Conservation (phyloP, 805 yeast species). For the Saturnispora besseyi region DNA sequence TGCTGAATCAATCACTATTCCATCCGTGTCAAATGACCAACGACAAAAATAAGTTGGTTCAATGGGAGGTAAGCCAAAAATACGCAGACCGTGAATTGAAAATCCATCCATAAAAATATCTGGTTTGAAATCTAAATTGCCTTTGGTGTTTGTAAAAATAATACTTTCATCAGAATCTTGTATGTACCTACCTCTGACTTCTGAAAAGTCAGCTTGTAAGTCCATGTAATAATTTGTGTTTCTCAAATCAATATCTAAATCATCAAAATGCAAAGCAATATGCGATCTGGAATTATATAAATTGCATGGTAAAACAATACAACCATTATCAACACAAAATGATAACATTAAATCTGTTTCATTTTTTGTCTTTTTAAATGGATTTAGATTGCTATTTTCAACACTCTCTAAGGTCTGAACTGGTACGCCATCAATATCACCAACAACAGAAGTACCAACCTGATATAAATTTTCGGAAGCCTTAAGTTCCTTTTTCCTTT, state of each 20-base stretch:
- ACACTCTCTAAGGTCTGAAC: slow-evolving; percentile 5
- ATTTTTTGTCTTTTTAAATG: slow-evolving; percentile 40
- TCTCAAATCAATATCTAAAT: slow-evolving; percentile 69
- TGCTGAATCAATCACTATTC: slow-evolving; percentile 42
- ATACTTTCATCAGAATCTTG: slow-evolving; percentile 19
- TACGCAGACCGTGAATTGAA: slow-evolving; percentile 74
- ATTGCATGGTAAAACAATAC: slow-evolving; percentile 62
- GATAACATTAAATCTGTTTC: slow-evolving; percentile 73
- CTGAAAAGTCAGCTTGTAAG: slow-evolving; percentile 63
- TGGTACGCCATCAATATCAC: slow-evolving; percentile 10
- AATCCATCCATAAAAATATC: slow-evolving; percentile 52
- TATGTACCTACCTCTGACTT: slow-evolving; percentile 34
- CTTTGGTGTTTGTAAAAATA: slow-evolving; percentile 22
- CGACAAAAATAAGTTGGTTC: slow-evolving; percentile 85
- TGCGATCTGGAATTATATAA: slow-evolving; percentile 54
- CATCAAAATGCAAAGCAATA: slow-evolving; percentile 52
- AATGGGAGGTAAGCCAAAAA: slow-evolving; percentile 85
- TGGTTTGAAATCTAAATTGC: slow-evolving; percentile 22
- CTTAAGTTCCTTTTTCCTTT: background rate
- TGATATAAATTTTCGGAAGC: background rate
- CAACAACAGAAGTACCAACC: slow-evolving; percentile 4
- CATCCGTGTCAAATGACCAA: slow-evolving; percentile 77
- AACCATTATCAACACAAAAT: slow-evolving; percentile 61
- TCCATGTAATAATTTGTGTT: slow-evolving; percentile 93
- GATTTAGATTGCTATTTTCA: slow-evolving; percentile 16